These are phyloP conservation scores for Dendrobium huoshanense DNA, from an alignment of 106 monocot genomes.

Conservation along the genomic window DNA sequence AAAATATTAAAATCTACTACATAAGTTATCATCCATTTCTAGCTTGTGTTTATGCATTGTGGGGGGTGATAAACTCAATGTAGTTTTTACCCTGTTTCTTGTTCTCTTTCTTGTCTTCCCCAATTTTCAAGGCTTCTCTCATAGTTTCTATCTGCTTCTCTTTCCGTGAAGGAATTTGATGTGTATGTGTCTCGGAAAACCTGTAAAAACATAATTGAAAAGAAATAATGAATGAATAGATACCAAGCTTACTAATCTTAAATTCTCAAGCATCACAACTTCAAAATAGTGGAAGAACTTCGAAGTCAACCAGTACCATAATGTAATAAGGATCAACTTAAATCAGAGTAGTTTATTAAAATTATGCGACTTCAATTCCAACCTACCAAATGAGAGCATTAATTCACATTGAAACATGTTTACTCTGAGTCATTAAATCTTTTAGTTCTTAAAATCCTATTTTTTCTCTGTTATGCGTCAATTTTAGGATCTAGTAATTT, in stretches of 20 bases:
- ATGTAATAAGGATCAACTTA: not conserved
- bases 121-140: constrained; percentile 61
- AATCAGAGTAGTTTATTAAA: not conserved
- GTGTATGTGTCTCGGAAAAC: constrained; percentile 60
- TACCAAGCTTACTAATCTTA: not conserved
- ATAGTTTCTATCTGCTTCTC: constrained; percentile 79
- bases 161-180: constrained; percentile 84
- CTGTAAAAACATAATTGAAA: constrained; percentile 28
- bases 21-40: too few species aligned
- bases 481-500: too few species aligned
- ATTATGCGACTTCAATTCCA: not conserved
- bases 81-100: constrained; percentile 3
- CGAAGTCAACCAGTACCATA: not conserved
- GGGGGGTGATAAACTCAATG: too few species aligned
- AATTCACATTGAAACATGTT: too few species aligned
- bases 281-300: constrained; percentile 3
- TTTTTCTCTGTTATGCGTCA: too few species aligned
- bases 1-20: too few species aligned
- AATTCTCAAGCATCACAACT: not conserved
- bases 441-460: too few species aligned
- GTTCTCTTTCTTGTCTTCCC: constrained; percentile 10
- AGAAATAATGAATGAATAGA: not conserved
- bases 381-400: too few species aligned
- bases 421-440: too few species aligned
- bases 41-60: too few species aligned